These are phyloP conservation scores for Salix caprea DNA, from an alignment of 345 rosid genomes.

Conservation along the genomic window DNA sequence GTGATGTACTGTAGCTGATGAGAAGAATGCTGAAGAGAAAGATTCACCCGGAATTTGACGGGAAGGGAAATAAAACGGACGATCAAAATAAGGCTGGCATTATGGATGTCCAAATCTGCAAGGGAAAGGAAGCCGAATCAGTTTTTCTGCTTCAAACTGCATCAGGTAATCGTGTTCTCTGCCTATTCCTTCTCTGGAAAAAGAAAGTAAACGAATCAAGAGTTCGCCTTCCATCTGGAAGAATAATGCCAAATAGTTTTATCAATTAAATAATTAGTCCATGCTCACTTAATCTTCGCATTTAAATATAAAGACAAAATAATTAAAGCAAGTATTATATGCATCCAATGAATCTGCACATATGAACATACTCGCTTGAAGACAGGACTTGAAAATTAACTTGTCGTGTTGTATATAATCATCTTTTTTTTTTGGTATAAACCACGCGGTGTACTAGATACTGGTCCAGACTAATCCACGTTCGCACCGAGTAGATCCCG, in stretches of 20 bases:
- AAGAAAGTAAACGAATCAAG: too few relatives aligned
- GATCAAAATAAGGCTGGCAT: conserved; percentile 26
- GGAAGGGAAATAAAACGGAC: conserved; percentile 31
- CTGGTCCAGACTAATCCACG: too few relatives aligned
- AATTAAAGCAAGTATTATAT: not conserved
- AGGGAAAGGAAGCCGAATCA: conserved; percentile 30
- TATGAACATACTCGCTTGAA: not conserved
- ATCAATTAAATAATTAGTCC: not conserved
- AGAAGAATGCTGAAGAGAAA: conserved; percentile 82
- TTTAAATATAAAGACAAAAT: not conserved
- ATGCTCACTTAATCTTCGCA: not conserved
- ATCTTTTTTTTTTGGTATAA: too few relatives aligned
- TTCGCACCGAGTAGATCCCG: too few relatives aligned
- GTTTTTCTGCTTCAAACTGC: conserved; percentile 11
- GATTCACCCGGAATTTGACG: conserved; percentile 74
- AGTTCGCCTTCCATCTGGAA: too few relatives aligned
- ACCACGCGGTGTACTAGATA: too few relatives aligned
- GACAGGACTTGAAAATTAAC: not conserved
- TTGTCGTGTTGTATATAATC: not conserved
- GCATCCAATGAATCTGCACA: not conserved
- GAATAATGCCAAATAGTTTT: not conserved
- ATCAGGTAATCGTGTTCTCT: conserved; percentile 6
- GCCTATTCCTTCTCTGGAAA: not conserved
- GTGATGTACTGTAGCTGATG: conserved; percentile 48
- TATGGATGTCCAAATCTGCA: conserved; percentile 10